Base-by-base conservation (phyloP, 2,329 filamentous ascomycete genomes). In the Fusarium begoniae region DNA sequence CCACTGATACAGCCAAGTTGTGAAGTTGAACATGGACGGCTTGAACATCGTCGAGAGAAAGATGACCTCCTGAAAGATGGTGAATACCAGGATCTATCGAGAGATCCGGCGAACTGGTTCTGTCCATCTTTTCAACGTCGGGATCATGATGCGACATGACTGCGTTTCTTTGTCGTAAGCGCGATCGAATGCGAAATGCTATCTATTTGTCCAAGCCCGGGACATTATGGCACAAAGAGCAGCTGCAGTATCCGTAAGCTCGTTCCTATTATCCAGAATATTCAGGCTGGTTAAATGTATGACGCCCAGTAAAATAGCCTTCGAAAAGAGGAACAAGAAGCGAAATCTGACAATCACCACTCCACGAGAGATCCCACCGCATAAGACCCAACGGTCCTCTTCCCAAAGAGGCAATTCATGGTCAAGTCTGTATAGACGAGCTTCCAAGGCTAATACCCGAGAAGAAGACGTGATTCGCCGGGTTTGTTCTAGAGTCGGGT, bases 1-100 rank as follows among this genome's bases (percentile, higher is more conserved):
- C 87, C 24, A 92, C 88, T 2, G 84, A 86, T 13, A 92, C 87
- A 3, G 84, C 83, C 8, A 91, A 83, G 72, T 86, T 82, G 45
- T 88, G 86, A 30, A 91, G 85, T 60, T 85, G 84, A 26, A 91
- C 85, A 45, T 86, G 80, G 12, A 90, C 88, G 3, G 87, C 83
- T 30, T 88, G 83, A n/a, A 91, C 89, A 80, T 88, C 88, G 70
- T 84, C 83, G 3, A 87, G 81, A 14, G 84, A 86, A 86, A 77
- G 40, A 81, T 80, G 22, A 2, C 80, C 82, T 30, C 79, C 80
- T 3, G 80, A 80, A 9, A 82, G 62, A 47, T 72, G 43, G 15
- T 57, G 59, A 6, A 65, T 58, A 11, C 62, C 58, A 12, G 69
- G 73, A 51, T 81, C 79, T 56, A 79, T 69, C 2, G 78, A 77